A percentile compares a stretch with the other conserved stretches of the same genome.
phyloP scores from a whole-genome alignment of 768 basidiomycete genomes.

The Boletus sp. region DNA sequence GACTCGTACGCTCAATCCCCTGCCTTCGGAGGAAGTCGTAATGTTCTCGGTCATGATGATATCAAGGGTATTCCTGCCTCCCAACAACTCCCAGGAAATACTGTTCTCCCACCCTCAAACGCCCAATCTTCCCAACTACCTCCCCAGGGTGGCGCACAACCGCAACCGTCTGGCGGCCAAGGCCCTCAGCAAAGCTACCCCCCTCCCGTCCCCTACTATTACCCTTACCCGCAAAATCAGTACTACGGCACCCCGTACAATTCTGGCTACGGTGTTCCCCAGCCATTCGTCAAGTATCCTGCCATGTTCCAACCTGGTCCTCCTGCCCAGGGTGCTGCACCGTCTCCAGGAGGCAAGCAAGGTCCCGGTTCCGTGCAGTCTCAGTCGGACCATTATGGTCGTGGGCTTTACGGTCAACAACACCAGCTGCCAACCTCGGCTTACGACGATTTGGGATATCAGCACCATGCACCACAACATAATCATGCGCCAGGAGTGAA shows the following conservation, averaged over 20 bases:
- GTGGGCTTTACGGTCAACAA: slow-evolving; percentile 66
- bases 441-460: slow-evolving; percentile 53
- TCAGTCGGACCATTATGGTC: slow-evolving; percentile 59
- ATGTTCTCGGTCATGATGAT: slow-evolving; percentile 70
- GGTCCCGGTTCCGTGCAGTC: slow-evolving; percentile 51
- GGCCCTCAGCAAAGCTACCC: slow-evolving; percentile 66
- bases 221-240: slow-evolving; percentile 74
- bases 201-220: slow-evolving; percentile 59
- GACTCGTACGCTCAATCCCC: slow-evolving; percentile 68
- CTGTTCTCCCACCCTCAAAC: slow-evolving; percentile 51
- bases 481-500: slow-evolving; percentile 50
- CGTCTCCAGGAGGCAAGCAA: slow-evolving; percentile 67
- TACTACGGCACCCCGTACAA: slow-evolving; percentile 74
- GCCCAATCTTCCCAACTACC: slow-evolving; percentile 53
- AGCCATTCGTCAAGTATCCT: slow-evolving; percentile 76
- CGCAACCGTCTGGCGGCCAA: slow-evolving; percentile 59
- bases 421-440: slow-evolving; percentile 42
- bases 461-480: slow-evolving; percentile 54
- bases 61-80: slow-evolving; percentile 64
- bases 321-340: slow-evolving; percentile 63
- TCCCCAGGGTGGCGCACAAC: slow-evolving; percentile 49
- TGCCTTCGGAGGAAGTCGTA: slow-evolving; percentile 59
- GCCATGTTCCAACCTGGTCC: slow-evolving; percentile 73
- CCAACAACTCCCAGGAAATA: slow-evolving; percentile 53
- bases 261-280: slow-evolving; percentile 53